phyloP scores from a whole-genome alignment of 129 eudicot species.

The sunflower (Helianthus annuus) region HanXRQr2.0-SUNRISE NC_035433.2:80973717-80974216 shows the following conservation, averaged over 20 bases:
- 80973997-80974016: not conserved
- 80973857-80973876: not conserved
- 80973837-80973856: not conserved
- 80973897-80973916: not conserved
- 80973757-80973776: not conserved
- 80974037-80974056: not conserved
- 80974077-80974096: slow-evolving; percentile 1
- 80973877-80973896: not conserved
- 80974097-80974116: not conserved
- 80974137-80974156: not conserved
- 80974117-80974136: no score
- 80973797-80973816: not conserved
- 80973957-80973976: not conserved
- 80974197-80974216: slow-evolving; percentile 8
- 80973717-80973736: not conserved
- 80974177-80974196: not conserved
- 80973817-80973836: not conserved
- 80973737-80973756: not conserved
- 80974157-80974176: not conserved
- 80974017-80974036: slow-evolving; percentile 9
- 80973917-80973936: not conserved
- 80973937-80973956: not conserved
- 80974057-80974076: not conserved
- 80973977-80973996: not conserved
- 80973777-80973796: not conserved